These are phyloP conservation scores for Pythium pectinolyticum DNA, from an alignment of 352 stramenopile species.

Conservation along the genomic window DNA sequence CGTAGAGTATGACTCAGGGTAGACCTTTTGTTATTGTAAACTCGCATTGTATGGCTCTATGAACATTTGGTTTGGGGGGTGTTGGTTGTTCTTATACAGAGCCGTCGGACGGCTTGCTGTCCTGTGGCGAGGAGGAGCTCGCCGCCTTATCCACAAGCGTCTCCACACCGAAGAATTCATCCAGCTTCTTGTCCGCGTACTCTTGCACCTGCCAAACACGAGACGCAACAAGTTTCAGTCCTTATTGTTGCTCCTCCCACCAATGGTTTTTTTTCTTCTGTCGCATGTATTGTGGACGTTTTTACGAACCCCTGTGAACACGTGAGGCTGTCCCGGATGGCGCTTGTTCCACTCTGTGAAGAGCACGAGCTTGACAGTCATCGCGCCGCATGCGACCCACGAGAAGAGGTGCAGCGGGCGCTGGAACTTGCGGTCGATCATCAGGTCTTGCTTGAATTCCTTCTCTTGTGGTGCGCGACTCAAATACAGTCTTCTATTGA, in stretches of 20 bases:
- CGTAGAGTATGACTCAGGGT: neutral
- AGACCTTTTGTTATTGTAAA: slow-evolving; percentile 8
- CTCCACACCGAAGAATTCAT: slow-evolving; percentile 88
- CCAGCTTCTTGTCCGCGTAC: slow-evolving; percentile 79
- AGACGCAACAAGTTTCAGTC: slow-evolving; percentile 7
- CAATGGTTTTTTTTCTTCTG: too few species aligned
- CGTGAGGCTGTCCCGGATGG: slow-evolving; percentile 64
- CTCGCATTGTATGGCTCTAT: slow-evolving; percentile 1
- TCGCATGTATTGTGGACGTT: too few species aligned
- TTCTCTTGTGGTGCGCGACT: neutral
- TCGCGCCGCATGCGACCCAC: slow-evolving; percentile 72
- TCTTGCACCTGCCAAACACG: slow-evolving; percentile 50
- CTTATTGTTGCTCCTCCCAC: too few species aligned
- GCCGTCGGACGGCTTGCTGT: slow-evolving; percentile 1
- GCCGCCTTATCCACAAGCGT: slow-evolving; percentile 23
- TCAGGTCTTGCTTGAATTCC: slow-evolving; percentile 20
- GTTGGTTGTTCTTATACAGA: neutral
- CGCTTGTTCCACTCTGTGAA: slow-evolving; percentile 80
- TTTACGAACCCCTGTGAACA: slow-evolving; percentile 73
- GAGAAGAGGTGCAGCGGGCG: slow-evolving; percentile 84
- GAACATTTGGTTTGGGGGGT: too few species aligned
- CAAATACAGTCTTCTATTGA: too few species aligned
- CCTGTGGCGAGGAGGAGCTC: neutral
- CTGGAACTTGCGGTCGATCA: slow-evolving; percentile 87
- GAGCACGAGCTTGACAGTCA: slow-evolving; percentile 82